Evolutionary conservation across 805 yeast genomes (phyloP), one percentile per base, ranked within the genome.

Genomic region (Candida palmyrensis): DNA sequence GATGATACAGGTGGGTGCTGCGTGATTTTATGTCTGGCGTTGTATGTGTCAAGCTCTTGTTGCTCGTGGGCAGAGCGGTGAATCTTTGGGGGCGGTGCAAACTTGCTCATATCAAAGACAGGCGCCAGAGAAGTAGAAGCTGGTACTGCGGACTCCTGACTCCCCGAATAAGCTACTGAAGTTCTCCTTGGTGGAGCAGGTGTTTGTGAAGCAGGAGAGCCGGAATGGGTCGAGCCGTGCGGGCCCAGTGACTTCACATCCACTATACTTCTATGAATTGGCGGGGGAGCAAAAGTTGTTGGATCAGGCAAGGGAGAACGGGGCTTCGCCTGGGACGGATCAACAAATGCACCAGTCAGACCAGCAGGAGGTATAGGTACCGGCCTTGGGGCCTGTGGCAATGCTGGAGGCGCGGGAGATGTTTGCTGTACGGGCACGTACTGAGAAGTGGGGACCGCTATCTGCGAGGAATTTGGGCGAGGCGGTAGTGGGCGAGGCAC

Each of bases 261-360:
- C n/a, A n/a, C n/a, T n/a, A n/a, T n/a, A n/a, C n/a, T n/a, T 36
- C 41, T 55, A 35, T 56, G 71, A 7, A 61, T 39, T 2, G 70
- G 70, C 3, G 72, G 72, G 5, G 72, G 68, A 0, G 68, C 59
- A 43, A 67, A 61, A 23, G 51, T 40, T 5, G 53, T 43, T 2
- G 66, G 57, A 33, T 65, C 70, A 1, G 64, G 62, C 4, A 55
- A 44, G 7, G 58, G 59, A 18, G 38, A 39, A 20, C 40, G 45
- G 5, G 53, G 53, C 20, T 12, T 35, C 16, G 26, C 45, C 39
- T 19, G 32, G 17, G 15, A 41, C 30, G 6, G 39, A 15, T 17
- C 21, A 8, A 9, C 20, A 15, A 22, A 27, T 18, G 21, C 27
- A 23, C 25, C 33, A 22, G 18, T 15, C 18, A 22, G 40, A 11